Base-by-base conservation (phyloP, 2,329 filamentous ascomycete species). In the Ceratocystis albifundus region DNA sequence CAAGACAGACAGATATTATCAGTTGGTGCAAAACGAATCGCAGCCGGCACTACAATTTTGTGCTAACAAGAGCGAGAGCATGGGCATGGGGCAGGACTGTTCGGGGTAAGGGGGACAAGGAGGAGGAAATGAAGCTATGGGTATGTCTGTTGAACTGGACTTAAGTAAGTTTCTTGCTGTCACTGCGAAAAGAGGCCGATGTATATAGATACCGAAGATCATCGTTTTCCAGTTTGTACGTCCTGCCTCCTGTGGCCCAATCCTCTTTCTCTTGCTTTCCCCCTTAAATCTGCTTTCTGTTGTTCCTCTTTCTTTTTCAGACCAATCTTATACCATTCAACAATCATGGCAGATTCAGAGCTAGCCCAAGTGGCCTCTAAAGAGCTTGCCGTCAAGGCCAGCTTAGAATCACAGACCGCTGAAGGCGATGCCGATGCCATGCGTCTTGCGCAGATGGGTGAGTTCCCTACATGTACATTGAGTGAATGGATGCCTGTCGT, bases 401-500 rank as follows among this genome's bases (percentile, higher is more conserved):
- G 62, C 46, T 41, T 63, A 3, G 66, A 67, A 32, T 62, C 55
- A 0, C 66, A 67, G 6, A 36, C 30, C 15, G 53, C n/a, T 2
- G 32, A 55, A 20, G 53, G 25, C 5, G 71, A 77, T 70, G 73
- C 73, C 15, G 77, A 78, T 66, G 77, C 77, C 68, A 61, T 75
- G 36, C 75, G 76, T 66, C 70, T 78, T 69, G 77, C 77, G 28
- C 77, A 78, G 67, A 78, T 78, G 77, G 76, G 76, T 77, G 68
- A 32, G 73, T 70, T 30, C 28, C 15, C 12, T 32, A 41, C 41
- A 61, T 61, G 20, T 17, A 48, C n/a, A 48, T 20, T 48, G 46
- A 41, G 46, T 20, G 20, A 6, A 20, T 20, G 20, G 2, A 20
- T n/a, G 4, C 22, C 48, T 6, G 22, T 53, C 25, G 8, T 53